Conservation (phyloP, 176 grass and related monocot genomes). For the maize (Zea mays) region DNA sequence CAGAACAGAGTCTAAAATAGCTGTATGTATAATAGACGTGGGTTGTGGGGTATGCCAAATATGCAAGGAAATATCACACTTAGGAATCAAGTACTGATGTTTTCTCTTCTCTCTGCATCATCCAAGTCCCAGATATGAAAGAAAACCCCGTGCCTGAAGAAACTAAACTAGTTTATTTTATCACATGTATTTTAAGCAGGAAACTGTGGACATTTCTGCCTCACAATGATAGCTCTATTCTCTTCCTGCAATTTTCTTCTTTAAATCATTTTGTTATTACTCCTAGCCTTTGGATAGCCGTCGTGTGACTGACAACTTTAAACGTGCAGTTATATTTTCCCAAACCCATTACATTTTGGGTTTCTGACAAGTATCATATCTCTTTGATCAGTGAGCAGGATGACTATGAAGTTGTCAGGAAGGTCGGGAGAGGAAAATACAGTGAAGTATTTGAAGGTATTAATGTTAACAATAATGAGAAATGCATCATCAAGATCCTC, state of each 20-base stretch:
- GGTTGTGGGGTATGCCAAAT: background rate
- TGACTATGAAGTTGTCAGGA: slow-evolving; percentile 93
- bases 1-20: background rate
- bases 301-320: background rate
- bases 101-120: background rate
- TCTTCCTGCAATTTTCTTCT: background rate
- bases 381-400: slow-evolving; percentile 77
- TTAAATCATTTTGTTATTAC: background rate
- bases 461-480: slow-evolving; percentile 85
- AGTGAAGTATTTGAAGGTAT: slow-evolving; percentile 97
- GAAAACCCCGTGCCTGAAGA: background rate
- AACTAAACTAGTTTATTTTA: background rate
- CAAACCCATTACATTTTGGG: background rate
- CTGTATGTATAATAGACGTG: background rate
- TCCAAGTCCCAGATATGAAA: background rate
- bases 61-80: background rate
- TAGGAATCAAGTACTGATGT: background rate
- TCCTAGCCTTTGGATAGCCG: background rate
- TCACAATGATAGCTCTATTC: background rate
- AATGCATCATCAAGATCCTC: slow-evolving; percentile 93
- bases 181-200: background rate
- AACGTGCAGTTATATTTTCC: background rate
- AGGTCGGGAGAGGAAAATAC: slow-evolving; percentile 97
- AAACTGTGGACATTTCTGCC: background rate
- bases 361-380: slow-evolving; percentile 23